Base-by-base conservation (phyloP, 116 monocot species). In the Papilionanthe hybrid region DNA sequence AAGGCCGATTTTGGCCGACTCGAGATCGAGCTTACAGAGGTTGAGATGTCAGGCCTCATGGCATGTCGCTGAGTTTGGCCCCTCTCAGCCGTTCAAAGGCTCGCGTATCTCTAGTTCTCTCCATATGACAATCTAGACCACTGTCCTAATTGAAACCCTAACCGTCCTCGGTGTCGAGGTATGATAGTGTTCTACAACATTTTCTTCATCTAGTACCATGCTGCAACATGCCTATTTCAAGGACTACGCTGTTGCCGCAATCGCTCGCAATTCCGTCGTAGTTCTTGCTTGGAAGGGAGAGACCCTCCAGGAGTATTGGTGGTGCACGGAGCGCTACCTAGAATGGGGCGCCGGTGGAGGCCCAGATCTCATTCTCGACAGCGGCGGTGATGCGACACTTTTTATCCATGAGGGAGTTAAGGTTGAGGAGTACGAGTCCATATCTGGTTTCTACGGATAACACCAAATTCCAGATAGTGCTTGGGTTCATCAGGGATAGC, bases 231-330 rank as follows among this genome's bases (percentile, higher is more conserved):
- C 37, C 1, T 37, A 4, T 37, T 37, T 37, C 37, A 37, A 37
- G 37, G 92, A 92, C 85, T 89, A 92, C 79, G 92, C 91, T 72
- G 95, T 91, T 57, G 72, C 83, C 20, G 78, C 83, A 71, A 78
- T 83, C 47, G 83, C 83, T 45, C 78, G 83, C 4, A 78, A 83
- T 71, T 83, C 78, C 30, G 78, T 78, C 43, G 72, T 78, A 20
- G 83, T 78, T 19, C 78, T 83, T 71, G 78, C 83, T 19, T 83
- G 83, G 83, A 83, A 83, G 63, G 78, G 83, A 18, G 78, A 83
- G 78, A 83, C 78, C 20, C 78, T 83, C 42, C 83, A 83, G 83
- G 83, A 83, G 83, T 83, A 83, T 60, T 83, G 83, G 83, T 83
- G 83, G 83, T 83, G 83, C 83, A 83, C 83, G 71, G 83, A 78